These are phyloP conservation scores for Aethionema arabicum DNA, from an alignment of 345 rosid genomes.

Conservation along the genomic window DNA sequence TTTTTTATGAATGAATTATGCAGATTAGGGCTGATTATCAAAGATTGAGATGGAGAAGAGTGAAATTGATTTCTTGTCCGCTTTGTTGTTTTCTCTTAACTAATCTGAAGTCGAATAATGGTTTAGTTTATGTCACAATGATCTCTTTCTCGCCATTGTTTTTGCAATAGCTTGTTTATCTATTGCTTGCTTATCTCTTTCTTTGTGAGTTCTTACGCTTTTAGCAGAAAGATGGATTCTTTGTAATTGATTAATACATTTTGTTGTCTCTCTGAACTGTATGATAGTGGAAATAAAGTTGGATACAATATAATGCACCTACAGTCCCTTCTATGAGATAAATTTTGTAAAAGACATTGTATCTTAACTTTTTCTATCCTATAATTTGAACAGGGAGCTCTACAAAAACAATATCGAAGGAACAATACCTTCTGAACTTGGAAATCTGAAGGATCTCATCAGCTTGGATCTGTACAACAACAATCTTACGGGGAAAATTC, in stretches of 20 bases:
- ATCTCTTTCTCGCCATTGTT: not conserved
- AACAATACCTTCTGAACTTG: constrained; percentile 74
- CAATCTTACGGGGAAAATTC: constrained; percentile 80
- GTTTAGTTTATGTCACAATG: not conserved
- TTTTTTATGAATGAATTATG: too few species aligned
- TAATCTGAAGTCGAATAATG: not conserved
- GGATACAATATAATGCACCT: not conserved
- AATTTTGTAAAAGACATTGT: constrained; percentile 9
- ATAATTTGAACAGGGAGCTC: constrained; percentile 68
- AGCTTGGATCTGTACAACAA: constrained; percentile 97
- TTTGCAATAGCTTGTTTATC: constrained; percentile 5
- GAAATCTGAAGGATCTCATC: constrained; percentile 80
- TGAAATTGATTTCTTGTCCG: not conserved
- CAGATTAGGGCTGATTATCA: too few species aligned
- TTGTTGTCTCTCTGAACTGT: constrained; percentile 20
- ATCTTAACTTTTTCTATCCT: constrained; percentile 8
- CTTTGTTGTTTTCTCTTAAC: not conserved
- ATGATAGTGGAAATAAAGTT: constrained; percentile 11
- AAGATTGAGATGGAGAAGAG: constrained; percentile 17
- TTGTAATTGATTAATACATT: constrained; percentile 6
- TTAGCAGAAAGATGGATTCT: constrained; percentile 14
- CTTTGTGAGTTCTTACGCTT: constrained; percentile 23
- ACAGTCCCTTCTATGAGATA: not conserved
- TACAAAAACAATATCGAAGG: constrained; percentile 90
- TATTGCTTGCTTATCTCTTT: not conserved